Evolutionary conservation across 164 flowering plant genomes (phyloP).

Genomic region (Vitis rotundifolia): DNA sequence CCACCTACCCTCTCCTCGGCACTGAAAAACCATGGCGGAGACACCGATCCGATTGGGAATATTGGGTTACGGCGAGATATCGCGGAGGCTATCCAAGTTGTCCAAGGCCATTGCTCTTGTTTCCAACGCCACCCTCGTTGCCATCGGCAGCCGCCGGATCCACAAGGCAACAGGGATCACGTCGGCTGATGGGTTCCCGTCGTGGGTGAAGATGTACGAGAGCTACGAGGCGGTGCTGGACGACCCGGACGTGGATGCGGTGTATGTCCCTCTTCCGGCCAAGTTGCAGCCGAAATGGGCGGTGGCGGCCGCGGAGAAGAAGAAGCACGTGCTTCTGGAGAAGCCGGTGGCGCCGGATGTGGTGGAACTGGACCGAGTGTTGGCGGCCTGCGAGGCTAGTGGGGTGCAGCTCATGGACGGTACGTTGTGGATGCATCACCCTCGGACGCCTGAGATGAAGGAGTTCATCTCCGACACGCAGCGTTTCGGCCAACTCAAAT

Average conservation of each 20-base stretch:
- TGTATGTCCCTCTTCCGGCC: constrained; percentile 68
- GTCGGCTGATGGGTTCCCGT: constrained; percentile 43
- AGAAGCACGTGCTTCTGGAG: constrained; percentile 71
- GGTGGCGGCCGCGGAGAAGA: constrained; percentile 49
- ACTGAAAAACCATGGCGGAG: constrained; percentile 17
- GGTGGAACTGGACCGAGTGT: constrained; percentile 48
- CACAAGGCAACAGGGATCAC: constrained; percentile 55
- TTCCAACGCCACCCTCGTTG: constrained; percentile 47
- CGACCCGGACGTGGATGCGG: constrained; percentile 65
- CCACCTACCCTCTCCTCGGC: too few relatives aligned
- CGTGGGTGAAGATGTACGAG: constrained; percentile 51
- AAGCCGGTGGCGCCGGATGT: constrained; percentile 66
- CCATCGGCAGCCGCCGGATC: constrained; percentile 61
- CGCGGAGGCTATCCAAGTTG: constrained; percentile 35
- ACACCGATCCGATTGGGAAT: constrained; percentile 49
- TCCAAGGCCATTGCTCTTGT: constrained; percentile 54
- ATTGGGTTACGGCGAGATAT: constrained; percentile 62
- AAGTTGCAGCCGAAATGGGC: constrained; percentile 62
- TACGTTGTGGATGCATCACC: constrained; percentile 85
- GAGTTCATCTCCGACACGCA: constrained; percentile 42
- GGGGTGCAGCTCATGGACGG: constrained; percentile 83
- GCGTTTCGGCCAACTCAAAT: constrained; percentile 55
- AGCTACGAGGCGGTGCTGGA: constrained; percentile 62
- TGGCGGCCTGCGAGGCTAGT: constrained; percentile 51
- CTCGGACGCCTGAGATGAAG: constrained; percentile 58